Base-by-base conservation (phyloP, 176 grass and related monocot species). In the Cenchrus americanus region DNA sequence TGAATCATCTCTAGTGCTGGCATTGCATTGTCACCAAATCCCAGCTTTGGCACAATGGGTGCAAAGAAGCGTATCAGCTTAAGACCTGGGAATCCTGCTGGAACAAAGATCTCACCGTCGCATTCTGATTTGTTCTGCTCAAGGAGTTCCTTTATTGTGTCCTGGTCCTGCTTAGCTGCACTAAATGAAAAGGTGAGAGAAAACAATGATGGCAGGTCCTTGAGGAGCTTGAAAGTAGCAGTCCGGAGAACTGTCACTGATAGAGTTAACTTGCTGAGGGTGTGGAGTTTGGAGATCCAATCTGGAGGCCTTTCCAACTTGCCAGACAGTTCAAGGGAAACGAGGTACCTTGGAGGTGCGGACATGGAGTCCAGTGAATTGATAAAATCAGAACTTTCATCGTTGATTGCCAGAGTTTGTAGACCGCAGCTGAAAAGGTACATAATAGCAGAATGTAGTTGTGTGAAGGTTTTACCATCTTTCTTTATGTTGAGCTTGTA, bases 101-200 rank as follows among this genome's bases (percentile, higher is more conserved):
- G 67, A n/a, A 82, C 41, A 57, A 82, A 48, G 7, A 82, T 82
- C 9, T 82, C 80, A 1, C 67, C 66, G 42, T 82, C 0, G 3
- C 7, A 44, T 0, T 44, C 43, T 44, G 43, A 44, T 44, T 44
- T 44, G 1, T 44, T 44, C 43, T 44, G 1, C 53, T 72, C 53
- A 2, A 82, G 53, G 43, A 44, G 8, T 48, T 0, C 30, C 14
- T 14, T 44, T 44, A 9, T 14, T 44, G 19, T 47, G 14, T 70
- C 34, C 8, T 30, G 13, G 30, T 70, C 32, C 1, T 4, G n/a
- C 8, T 70, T 81, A 1, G 9, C 34, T 70, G 80, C 67, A 22
- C 18, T 61, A 3, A 71, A 6, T 12, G 67, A 14, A 62, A 80
- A 68, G 30, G 66, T 71, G 14, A 82, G 67, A 14, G 81, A 83